These are phyloP conservation scores for Houttuynia cordata DNA, from an alignment of 164 flowering plant species.

Conservation along the genomic window DNA sequence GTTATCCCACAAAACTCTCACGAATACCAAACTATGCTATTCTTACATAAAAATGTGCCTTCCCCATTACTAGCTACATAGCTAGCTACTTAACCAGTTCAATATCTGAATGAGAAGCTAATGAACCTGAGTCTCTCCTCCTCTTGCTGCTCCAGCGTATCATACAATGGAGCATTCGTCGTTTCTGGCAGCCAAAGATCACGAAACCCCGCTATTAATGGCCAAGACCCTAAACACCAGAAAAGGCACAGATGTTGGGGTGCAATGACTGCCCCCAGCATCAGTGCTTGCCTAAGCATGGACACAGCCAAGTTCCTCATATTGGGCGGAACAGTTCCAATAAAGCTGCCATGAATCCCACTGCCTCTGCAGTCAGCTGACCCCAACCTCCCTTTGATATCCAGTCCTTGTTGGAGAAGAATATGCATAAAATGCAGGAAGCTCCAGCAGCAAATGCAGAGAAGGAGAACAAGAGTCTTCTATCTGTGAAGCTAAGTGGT, in stretches of 20 bases:
- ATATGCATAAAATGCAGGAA: slow-evolving; percentile 31
- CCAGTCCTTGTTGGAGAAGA: slow-evolving; percentile 16
- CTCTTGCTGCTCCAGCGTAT: slow-evolving; percentile 56
- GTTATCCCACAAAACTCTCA: too few species aligned
- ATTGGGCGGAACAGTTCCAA: slow-evolving; percentile 51
- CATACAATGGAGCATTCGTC: slow-evolving; percentile 40
- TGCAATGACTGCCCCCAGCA: slow-evolving; percentile 49
- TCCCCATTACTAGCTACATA: too few species aligned
- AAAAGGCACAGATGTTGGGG: slow-evolving; percentile 45
- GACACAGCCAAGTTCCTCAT: slow-evolving; percentile 55
- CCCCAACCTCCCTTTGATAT: slow-evolving; percentile 18
- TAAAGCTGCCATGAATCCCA: slow-evolving; percentile 60
- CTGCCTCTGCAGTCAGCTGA: slow-evolving; percentile 32
- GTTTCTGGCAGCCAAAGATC: slow-evolving; percentile 50
- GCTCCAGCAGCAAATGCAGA: slow-evolving; percentile 42
- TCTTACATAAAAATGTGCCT: too few species aligned
- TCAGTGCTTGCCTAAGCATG: slow-evolving; percentile 36
- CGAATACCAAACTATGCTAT: too few species aligned
- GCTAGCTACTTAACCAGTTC: slow-evolving; percentile 11
- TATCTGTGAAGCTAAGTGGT: slow-evolving; percentile 25
- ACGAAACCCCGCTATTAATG: slow-evolving; percentile 30
- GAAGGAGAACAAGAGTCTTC: slow-evolving; percentile 22
- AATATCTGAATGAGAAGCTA: slow-evolving; percentile 5
- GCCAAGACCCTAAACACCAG: slow-evolving; percentile 33
- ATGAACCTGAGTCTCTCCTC: slow-evolving; percentile 18